Base-by-base conservation (phyloP, 2,329 filamentous ascomycete genomes). In the Neopestalotiopsis sp. region DNA sequence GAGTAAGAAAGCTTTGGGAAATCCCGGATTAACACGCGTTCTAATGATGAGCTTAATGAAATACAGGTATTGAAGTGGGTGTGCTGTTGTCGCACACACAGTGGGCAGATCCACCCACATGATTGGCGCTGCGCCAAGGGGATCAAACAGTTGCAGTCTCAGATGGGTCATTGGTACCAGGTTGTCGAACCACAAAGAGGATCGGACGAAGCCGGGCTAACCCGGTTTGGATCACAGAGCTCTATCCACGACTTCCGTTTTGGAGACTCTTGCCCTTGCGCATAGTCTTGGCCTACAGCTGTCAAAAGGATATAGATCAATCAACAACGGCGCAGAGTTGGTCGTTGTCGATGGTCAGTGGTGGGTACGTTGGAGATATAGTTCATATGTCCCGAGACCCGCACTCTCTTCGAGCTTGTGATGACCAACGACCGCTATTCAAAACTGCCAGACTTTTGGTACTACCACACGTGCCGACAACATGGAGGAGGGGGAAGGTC, bases 91-190 rank as follows among this genome's bases (percentile, higher is more conserved):
- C n/a, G 28, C 49, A 34, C 63, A 42, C 32, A 28, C 65, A 67
- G 56, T 24, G 13, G 40, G 52, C 65, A n/a, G 24, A 60, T 20
- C 14, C 38, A 20, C n/a, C 10, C 62, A 49, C 62, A 34, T 49
- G 20, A 65, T 65, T 42, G 65, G 49, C 52, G 65, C 30, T 59
- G 65, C 24, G 32, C 20, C 13, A 28, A 40, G 65, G 38, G 52
- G 65, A 59, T 69, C 67, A 69, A 69, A 69, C 67, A 66, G 56
- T 17, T 66, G 28, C 20, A 69, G 67, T 69, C 67, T 69, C 67
- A 69, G 67, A 34, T 60, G 38, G 14, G 17, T 20, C n/a, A 40
- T 58, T 63, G 61, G 59, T 42, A 28, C 63, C 63, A 57, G 63
- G 63, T 66, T 40, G 63, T 66, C 57, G 45, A 45, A 34, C 63